Percentiles rank a stretch among this genome's conserved stretches.
Conservation (phyloP, 345 rosid species). For the Aurinia saxatilis region DNA sequence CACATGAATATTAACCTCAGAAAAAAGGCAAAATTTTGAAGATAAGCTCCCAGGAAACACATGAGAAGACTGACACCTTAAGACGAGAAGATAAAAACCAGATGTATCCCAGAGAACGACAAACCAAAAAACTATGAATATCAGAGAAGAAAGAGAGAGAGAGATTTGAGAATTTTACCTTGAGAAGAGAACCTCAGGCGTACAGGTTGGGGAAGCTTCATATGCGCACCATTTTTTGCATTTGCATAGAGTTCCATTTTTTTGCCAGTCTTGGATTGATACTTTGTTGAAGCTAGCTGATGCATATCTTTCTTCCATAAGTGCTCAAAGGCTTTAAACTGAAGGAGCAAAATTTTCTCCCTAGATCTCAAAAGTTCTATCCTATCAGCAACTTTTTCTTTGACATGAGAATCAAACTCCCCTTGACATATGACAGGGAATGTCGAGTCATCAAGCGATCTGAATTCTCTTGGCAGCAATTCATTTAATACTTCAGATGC, state of each 20-base stretch:
- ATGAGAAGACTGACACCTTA: background rate
- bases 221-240: slow-evolving; percentile 37
- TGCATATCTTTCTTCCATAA: slow-evolving; percentile 86
- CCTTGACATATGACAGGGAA: slow-evolving; percentile 17
- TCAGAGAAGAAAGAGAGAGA: background rate
- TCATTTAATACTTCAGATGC: slow-evolving; percentile 51
- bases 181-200: slow-evolving; percentile 62
- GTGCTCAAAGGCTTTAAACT: slow-evolving; percentile 69
- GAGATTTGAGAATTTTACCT: slow-evolving; percentile 39
- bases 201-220: slow-evolving; percentile 58
- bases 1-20: slow-evolving; percentile 1
- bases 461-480: slow-evolving; percentile 38
- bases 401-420: slow-evolving; percentile 34
- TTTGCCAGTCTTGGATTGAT: slow-evolving; percentile 56
- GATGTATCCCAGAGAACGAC: background rate
- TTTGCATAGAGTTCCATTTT: slow-evolving; percentile 51
- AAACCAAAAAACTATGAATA: background rate
- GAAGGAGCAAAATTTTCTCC: slow-evolving; percentile 70
- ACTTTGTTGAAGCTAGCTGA: slow-evolving; percentile 45
- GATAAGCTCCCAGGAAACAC: background rate
- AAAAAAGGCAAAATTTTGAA: background rate
- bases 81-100: background rate
- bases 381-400: slow-evolving; percentile 43
- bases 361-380: slow-evolving; percentile 45
- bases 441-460: slow-evolving; percentile 28